A percentile compares a stretch with the other conserved stretches of the same genome.
Conservation (phyloP, 805 yeast species). For the Lipomyces spencermartinsiae region DNA sequence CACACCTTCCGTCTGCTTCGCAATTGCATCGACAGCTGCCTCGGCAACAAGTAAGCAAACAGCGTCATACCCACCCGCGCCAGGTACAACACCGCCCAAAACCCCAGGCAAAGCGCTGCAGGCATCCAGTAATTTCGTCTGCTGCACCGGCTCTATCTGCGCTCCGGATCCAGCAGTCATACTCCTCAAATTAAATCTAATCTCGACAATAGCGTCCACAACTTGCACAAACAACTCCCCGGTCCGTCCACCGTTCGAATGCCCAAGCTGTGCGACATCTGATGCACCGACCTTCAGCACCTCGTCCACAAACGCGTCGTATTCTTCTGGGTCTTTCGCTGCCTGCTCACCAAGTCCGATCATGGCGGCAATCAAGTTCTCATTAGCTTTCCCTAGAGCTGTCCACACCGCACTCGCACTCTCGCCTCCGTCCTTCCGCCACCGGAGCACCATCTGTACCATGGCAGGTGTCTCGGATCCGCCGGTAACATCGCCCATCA, state of each 20-base stretch:
- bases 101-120: constrained; percentile 71
- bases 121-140: constrained; percentile 69
- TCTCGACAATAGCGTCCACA: constrained; percentile 40
- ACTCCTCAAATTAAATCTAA: constrained; percentile 63
- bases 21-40: constrained; percentile 20
- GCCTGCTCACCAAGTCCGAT: constrained; percentile 49
- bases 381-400: constrained; percentile 64
- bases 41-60: constrained; percentile 68
- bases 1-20: background rate
- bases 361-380: constrained; percentile 59
- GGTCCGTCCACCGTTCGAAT: background rate
- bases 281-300: constrained; percentile 16
- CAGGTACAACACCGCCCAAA: constrained; percentile 96
- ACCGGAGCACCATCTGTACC: constrained; percentile 73
- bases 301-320: constrained; percentile 42
- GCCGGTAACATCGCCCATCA: constrained; percentile 92
- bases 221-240: constrained; percentile 19
- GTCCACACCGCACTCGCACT: constrained; percentile 59
- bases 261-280: constrained; percentile 13
- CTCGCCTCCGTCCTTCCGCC: constrained; percentile 57
- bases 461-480: constrained; percentile 95
- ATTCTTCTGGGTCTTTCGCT: constrained; percentile 46
- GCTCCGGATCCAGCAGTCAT: constrained; percentile 76
- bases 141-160: constrained; percentile 84
- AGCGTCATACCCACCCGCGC: constrained; percentile 98